Base-by-base conservation (phyloP, 2,329 filamentous ascomycete species). In the Acrodontium crateriforme region DNA sequence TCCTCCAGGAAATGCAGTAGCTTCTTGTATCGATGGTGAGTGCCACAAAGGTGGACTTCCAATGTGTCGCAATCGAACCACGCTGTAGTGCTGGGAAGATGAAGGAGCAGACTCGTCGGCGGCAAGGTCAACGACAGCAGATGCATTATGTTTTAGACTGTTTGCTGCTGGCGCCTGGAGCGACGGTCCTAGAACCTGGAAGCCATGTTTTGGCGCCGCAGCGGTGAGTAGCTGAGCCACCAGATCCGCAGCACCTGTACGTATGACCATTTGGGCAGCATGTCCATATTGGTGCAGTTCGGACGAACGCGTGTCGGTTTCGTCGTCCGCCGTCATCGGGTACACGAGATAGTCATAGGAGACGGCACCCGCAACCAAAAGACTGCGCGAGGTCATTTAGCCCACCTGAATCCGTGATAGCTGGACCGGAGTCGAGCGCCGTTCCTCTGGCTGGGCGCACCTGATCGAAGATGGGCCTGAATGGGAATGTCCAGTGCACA, bases 221-320 rank as follows among this genome's bases (percentile, higher is more conserved):
- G 47, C 47, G 37, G 46, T 43, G 36, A 52, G 45, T 19, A 52
- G 36, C 38, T 45, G 37, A 32, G 48, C 47, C 31, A 52, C 44
- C 16, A 52, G 38, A 29, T 45, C 42, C 25, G 48, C 48, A 33
- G 32, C 40, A 27, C 42, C 45, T 18, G 41, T 42, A 13, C 48
- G 41, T 20, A 52, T 42, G 27, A 46, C 41, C 12, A 52, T 40
- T 28, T 40, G 37, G 23, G 42, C 39, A 7, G 36, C 28, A 28
- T 36, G 36, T 17, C 35, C 29, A 14, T 29, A 32, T 15, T 10
- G 20, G n/a, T 41, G 32, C 14, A 29, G 26, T 17, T 30, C 26
- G 22, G 24, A 24, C 29, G 31, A 26, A 24, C 22, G 27, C 22
- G 30, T 12, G 15, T 30, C 12, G 13, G 9, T 16, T 9, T 11